These are phyloP conservation scores for Cyclotella atomus DNA, from an alignment of 108 stramenopile species.

Conservation along the genomic window DNA sequence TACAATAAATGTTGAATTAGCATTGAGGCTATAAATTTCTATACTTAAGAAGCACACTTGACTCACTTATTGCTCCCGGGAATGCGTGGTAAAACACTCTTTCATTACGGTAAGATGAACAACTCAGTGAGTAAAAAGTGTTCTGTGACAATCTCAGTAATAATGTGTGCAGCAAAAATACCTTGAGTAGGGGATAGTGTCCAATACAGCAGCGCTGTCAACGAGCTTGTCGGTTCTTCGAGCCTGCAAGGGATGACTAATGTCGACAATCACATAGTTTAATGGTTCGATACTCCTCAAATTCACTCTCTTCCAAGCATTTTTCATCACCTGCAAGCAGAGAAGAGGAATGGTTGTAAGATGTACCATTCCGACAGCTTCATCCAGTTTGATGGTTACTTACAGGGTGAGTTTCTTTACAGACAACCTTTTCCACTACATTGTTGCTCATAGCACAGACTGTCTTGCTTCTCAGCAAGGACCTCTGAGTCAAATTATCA, in stretches of 20 bases:
- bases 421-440: constrained; percentile 8
- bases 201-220: constrained; percentile 71
- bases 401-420: constrained; percentile 65
- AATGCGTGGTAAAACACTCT: constrained; percentile 86
- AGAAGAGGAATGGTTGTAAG: background rate
- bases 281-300: constrained; percentile 85
- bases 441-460: constrained; percentile 13
- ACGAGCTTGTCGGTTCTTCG: constrained; percentile 66
- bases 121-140: no score
- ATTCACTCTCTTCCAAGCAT: constrained; percentile 73
- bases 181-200: constrained; percentile 78
- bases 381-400: background rate
- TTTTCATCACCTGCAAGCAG: constrained; percentile 56
- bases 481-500: constrained; percentile 39
- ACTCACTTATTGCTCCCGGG: constrained; percentile 86
- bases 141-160: no score
- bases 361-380: background rate
- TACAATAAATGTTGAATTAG: background rate
- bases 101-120: background rate
- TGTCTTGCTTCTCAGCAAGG: constrained; percentile 15
- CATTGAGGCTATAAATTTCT: no score
- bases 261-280: constrained; percentile 75
- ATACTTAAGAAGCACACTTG: no score
- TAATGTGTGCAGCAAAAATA: no score
- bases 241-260: constrained; percentile 73